phyloP scores from a whole-genome alignment of 2,329 filamentous ascomycete genomes.

The Balansia obtecta region DNA sequence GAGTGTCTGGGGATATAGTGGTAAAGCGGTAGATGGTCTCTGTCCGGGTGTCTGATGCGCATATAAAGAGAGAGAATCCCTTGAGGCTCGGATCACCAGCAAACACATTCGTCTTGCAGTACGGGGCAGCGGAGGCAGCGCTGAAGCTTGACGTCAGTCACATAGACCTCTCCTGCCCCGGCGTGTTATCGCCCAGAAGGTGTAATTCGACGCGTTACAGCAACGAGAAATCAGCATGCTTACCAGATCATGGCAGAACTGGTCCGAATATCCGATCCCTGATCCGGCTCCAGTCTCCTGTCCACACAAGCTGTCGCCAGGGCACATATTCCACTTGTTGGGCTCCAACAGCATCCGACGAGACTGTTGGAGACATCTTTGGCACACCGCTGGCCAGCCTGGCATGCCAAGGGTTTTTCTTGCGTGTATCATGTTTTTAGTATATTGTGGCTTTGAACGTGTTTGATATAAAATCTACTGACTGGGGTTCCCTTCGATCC shows the following conservation, averaged over 20 bases:
- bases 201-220: too few species aligned
- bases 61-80: slow-evolving; percentile 12
- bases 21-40: slow-evolving; percentile 11
- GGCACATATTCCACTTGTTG: slow-evolving; percentile 4
- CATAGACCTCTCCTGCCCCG: not conserved
- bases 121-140: slow-evolving; percentile 8
- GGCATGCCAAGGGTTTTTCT: slow-evolving; percentile 10
- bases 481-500: slow-evolving; percentile 11
- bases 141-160: slow-evolving; percentile 3
- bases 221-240: not conserved
- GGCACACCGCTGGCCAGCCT: slow-evolving; percentile 10
- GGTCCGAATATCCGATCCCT: not conserved
- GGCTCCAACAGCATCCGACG: slow-evolving; percentile 12
- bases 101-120: slow-evolving; percentile 13
- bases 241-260: slow-evolving; percentile 7
- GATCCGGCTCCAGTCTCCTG: not conserved
- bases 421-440: too few species aligned
- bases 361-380: slow-evolving; percentile 8
- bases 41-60: slow-evolving; percentile 9
- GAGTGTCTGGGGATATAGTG: not conserved
- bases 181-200: too few species aligned
- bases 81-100: slow-evolving; percentile 6
- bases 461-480: not conserved
- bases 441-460: too few species aligned
- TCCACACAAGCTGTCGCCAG: slow-evolving; percentile 11